phyloP scores from a whole-genome alignment of 2,329 filamentous ascomycete species.

The Penicillium verrucosum region DNA sequence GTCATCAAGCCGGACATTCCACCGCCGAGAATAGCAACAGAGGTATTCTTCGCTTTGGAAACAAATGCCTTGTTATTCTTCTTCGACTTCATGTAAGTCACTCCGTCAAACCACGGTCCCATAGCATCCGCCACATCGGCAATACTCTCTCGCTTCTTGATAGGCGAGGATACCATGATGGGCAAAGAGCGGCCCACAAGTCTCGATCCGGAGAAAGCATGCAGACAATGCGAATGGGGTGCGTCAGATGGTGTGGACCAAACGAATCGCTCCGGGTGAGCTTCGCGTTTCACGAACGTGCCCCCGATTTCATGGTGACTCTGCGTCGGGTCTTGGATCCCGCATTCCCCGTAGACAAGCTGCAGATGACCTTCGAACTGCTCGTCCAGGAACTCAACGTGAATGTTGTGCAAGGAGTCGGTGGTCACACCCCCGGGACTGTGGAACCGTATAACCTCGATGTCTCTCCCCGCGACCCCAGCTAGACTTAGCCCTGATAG shows the following conservation, averaged over 20 bases:
- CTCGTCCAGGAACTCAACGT: conserved; percentile 42
- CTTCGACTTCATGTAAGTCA: conserved; percentile 36
- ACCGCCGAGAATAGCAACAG: conserved; percentile 39
- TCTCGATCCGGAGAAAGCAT: conserved; percentile 31
- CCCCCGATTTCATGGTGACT: conserved; percentile 46
- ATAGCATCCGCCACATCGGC: conserved; percentile 36
- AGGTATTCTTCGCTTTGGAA: conserved; percentile 31
- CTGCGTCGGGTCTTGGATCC: conserved; percentile 33
- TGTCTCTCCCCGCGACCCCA: conserved; percentile 1
- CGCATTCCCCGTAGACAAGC: conserved; percentile 48
- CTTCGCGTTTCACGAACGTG: conserved; percentile 37
- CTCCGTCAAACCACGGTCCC: conserved; percentile 43
- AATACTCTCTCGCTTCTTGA: conserved; percentile 26
- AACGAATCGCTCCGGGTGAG: conserved; percentile 45
- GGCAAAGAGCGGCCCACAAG: conserved; percentile 24
- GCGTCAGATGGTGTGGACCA: conserved; percentile 36
- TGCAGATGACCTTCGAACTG: conserved; percentile 45
- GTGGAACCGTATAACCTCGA: conserved; percentile 24
- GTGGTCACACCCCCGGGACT: conserved; percentile 34
- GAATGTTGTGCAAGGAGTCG: conserved; percentile 50
- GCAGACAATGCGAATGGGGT: conserved; percentile 32
- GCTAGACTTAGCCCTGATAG: conserved; percentile 5
- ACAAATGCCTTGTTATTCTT: conserved; percentile 25
- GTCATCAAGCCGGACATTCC: conserved; percentile 40
- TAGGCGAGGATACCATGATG: conserved; percentile 15